Conservation (phyloP, 106 monocot species). For the Ottelia alismoides region DNA sequence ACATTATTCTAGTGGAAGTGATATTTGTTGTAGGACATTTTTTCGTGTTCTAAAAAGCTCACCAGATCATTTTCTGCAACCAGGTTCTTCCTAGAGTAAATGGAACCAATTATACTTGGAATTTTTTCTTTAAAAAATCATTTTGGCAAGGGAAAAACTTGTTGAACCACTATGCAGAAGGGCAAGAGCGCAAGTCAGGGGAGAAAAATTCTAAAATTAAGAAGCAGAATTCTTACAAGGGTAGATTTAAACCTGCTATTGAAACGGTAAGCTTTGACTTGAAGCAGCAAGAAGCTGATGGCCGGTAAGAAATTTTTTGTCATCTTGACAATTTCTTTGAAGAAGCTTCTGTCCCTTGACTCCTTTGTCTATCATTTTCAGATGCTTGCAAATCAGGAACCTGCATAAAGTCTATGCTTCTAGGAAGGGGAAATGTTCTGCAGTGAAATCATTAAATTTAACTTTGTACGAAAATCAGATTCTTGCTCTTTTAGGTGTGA, state of each 20-base stretch:
- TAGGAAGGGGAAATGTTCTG: constrained; percentile 58
- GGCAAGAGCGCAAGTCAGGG: constrained; percentile 12
- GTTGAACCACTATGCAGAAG: constrained; percentile 3
- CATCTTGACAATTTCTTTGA: background rate
- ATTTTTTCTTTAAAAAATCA: constrained; percentile 40
- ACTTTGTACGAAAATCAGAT: constrained; percentile 82
- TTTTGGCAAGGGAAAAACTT: constrained; percentile 23
- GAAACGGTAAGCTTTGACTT: constrained; percentile 51
- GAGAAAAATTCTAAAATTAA: constrained; percentile 12
- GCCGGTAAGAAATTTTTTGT: constrained; percentile 20
- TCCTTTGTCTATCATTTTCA: constrained; percentile 19
- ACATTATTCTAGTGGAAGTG: too few species aligned
- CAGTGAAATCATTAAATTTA: constrained; percentile 71
- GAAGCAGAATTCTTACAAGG: constrained; percentile 12
- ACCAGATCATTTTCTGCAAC: too few species aligned
- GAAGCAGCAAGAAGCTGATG: constrained; percentile 51
- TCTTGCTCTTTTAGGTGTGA: constrained; percentile 82
- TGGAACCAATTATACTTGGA: constrained; percentile 63
- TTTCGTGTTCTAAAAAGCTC: too few species aligned
- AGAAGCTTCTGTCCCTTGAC: too few species aligned
- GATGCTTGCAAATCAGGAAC: constrained; percentile 68
- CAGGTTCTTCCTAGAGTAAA: constrained; percentile 64
- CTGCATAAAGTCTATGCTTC: constrained; percentile 60
- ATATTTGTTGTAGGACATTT: too few species aligned
- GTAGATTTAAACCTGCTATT: constrained; percentile 19